phyloP scores from a whole-genome alignment of 2,329 filamentous ascomycete genomes.

The Torrubiella hemipterigena region DNA sequence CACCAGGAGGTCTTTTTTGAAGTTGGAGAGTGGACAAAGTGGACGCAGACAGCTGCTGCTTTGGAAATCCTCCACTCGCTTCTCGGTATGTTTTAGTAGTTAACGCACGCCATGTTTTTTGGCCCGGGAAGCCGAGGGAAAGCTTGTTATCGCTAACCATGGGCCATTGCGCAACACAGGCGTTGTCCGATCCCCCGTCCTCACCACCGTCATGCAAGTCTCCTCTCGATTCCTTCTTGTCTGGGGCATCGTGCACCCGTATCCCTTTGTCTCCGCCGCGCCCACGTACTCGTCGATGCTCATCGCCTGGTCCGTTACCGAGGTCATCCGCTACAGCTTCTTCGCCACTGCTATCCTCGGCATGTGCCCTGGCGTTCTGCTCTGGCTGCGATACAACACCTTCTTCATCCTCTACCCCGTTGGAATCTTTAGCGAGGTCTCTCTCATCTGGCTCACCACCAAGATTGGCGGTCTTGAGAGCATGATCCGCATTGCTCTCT shows the following conservation, averaged over 20 bases:
- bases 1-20: slow-evolving; percentile 47
- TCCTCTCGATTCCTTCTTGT: slow-evolving; percentile 77
- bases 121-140: no score
- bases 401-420: slow-evolving; percentile 90
- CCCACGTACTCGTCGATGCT: slow-evolving; percentile 67
- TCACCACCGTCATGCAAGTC: slow-evolving; percentile 86
- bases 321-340: slow-evolving; percentile 87
- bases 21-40: slow-evolving; percentile 57
- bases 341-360: slow-evolving; percentile 65
- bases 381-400: slow-evolving; percentile 81
- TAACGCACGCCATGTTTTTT: neutral
- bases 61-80: slow-evolving; percentile 77
- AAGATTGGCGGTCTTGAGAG: slow-evolving; percentile 38
- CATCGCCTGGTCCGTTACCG: slow-evolving; percentile 77
- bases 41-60: slow-evolving; percentile 72
- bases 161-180: slow-evolving; percentile 34
- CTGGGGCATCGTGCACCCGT: slow-evolving; percentile 69
- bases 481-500: slow-evolving; percentile 45
- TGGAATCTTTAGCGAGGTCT: slow-evolving; percentile 80
- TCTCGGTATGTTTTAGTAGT: slow-evolving; percentile 41
- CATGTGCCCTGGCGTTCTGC: slow-evolving; percentile 50
- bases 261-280: slow-evolving; percentile 51
- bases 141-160: neutral
- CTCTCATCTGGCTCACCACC: slow-evolving; percentile 62
- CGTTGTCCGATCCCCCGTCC: slow-evolving; percentile 71